Base-by-base conservation (phyloP, 202 grass and related monocot species). In the Zoysia matrella region DNA sequence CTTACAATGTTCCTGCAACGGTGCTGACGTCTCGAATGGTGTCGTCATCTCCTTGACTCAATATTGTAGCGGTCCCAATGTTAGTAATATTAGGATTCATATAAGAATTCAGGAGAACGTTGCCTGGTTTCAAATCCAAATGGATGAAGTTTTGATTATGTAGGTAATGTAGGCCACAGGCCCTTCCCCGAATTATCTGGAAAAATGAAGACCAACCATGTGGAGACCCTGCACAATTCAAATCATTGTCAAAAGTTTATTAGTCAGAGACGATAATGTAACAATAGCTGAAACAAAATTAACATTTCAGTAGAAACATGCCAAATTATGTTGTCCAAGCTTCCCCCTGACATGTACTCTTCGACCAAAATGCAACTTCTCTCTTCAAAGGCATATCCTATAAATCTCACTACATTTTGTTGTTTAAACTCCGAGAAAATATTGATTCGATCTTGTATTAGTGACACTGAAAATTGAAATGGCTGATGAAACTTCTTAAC, bases 71-170 rank as follows among this genome's bases (percentile, higher is more conserved):
- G 57, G 67, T 36, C 3, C 22, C 77, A 60, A 80, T 58, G 47
- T 60, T 13, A 42, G 8, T 22, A 5, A 79, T 47, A 7, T 44
- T 65, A 53, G 76, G 63, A 68, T 52, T 58, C 77, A 80, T 58
- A 69, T 58, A 9, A 48, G 41, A 57, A n/a, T 80, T 65, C 52
- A 80, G 44, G 6, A 80, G 43, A 11, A 69, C 5, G n/a, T 57
- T 69, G 11, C 5, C 12, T 36, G 65, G 77, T 58, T 69, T 80
- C 43, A 80, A 4, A 67, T 82, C 72, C 72, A 76, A 39, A 11
- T 87, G 71, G 1, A 81, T 39, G 67, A 55, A 10, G 2, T 14
- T 13, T 15, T 54, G 64, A n/a, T 42, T 22, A 65, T 82, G 78
- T 4, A 87, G 50, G n/a, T 76, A 70, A 60, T 48, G 42, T 46